Evolutionary conservation across 2,329 filamentous ascomycete species (phyloP).

Genomic region (Penicillium sp.): DNA sequence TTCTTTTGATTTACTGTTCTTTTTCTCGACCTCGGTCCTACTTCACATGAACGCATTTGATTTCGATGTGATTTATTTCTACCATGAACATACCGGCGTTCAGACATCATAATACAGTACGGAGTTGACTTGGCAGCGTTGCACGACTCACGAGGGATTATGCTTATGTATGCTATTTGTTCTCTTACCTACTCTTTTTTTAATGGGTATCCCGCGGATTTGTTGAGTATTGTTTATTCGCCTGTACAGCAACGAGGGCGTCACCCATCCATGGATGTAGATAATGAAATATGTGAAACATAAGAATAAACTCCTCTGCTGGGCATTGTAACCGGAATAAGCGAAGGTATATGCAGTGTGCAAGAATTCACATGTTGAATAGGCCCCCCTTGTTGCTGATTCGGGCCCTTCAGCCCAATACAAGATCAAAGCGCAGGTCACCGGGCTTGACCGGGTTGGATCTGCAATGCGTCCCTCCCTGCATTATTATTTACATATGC

Average conservation of each 20-base stretch:
- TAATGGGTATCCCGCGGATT: not conserved
- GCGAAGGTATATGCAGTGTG: not conserved
- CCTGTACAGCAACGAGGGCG: not conserved
- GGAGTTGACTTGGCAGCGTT: constrained; percentile 3
- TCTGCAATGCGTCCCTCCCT: constrained; percentile 19
- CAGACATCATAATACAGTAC: constrained; percentile 7
- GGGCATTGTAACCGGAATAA: not conserved
- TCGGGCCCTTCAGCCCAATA: constrained; percentile 8
- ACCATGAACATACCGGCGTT: constrained; percentile 16
- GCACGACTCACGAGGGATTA: constrained; percentile 3
- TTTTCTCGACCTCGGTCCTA: constrained; percentile 1
- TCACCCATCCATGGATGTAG: no score
- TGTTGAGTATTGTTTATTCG: not conserved
- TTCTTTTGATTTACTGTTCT: constrained; percentile 3
- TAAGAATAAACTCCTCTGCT: not conserved
- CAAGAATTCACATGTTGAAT: not conserved
- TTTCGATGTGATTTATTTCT: constrained; percentile 21
- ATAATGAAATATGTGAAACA: not conserved
- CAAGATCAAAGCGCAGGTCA: constrained; percentile 22
- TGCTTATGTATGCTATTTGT: not conserved
- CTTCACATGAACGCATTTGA: not conserved
- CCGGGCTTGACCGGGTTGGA: constrained; percentile 5
- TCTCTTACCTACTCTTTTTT: not conserved
- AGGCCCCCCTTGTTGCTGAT: not conserved
- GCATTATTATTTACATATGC: constrained; percentile 16